phyloP scores from a whole-genome alignment of 306 rosid species.

The Lathyrus aphaca region DNA sequence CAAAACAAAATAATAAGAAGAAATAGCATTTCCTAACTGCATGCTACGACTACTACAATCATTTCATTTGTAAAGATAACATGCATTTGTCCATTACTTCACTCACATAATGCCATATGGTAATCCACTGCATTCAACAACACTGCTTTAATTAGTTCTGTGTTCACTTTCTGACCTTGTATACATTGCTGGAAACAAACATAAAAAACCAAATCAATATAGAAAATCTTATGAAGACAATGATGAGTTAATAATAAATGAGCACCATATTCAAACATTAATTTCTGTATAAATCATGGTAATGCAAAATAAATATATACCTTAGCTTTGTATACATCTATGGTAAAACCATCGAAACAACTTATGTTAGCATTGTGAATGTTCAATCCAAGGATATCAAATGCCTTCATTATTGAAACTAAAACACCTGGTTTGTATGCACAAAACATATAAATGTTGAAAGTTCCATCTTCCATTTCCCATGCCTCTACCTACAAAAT shows the following conservation, averaged over 20 bases:
- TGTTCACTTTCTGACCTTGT: slow-evolving; percentile 62
- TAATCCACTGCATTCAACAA: slow-evolving; percentile 66
- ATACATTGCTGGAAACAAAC: slow-evolving; percentile 64
- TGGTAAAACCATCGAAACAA: slow-evolving; percentile 89
- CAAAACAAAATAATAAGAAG: slow-evolving; percentile 10
- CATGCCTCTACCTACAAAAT: slow-evolving; percentile 75
- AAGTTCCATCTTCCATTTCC: slow-evolving; percentile 77
- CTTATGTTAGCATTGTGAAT: slow-evolving; percentile 93
- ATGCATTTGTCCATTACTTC: slow-evolving; percentile 20
- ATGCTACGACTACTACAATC: neutral
- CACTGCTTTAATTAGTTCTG: slow-evolving; percentile 75
- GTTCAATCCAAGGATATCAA: slow-evolving; percentile 87
- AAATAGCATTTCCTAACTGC: slow-evolving; percentile 38
- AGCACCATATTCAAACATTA: slow-evolving; percentile 10
- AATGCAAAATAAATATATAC: slow-evolving; percentile 40
- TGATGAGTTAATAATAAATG: neutral
- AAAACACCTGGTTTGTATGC: slow-evolving; percentile 76
- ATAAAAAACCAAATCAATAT: slow-evolving; percentile 17
- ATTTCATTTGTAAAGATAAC: slow-evolving; percentile 28
- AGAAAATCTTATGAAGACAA: neutral
- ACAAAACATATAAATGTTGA: slow-evolving; percentile 91
- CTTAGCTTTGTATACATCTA: slow-evolving; percentile 92
- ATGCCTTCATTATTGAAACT: slow-evolving; percentile 76
- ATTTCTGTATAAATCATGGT: neutral
- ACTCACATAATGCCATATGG: slow-evolving; percentile 54